phyloP scores from a whole-genome alignment of 1,284 basidiomycete species.

The Malassezia obtusa region DNA sequence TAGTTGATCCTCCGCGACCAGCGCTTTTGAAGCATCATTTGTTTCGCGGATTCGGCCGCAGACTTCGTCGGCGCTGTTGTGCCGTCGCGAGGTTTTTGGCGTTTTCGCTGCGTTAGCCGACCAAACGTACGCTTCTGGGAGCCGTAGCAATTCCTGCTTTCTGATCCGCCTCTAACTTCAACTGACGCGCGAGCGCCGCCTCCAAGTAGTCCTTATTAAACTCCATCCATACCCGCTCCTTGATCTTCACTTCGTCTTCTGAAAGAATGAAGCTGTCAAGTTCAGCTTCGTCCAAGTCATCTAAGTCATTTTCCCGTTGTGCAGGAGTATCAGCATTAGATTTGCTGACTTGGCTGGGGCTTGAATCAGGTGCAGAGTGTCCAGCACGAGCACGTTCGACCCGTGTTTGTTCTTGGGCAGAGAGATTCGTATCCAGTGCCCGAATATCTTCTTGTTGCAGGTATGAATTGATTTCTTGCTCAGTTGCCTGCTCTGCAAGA shows the following conservation, averaged over 20 bases:
- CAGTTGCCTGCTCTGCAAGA: conserved; percentile 35
- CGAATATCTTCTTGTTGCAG: conserved; percentile 29
- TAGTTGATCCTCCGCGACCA: conserved; percentile 46
- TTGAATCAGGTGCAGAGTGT: conserved; percentile 1
- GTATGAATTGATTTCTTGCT: conserved; percentile 34
- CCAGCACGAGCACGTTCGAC: conserved; percentile 28
- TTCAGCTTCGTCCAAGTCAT: conserved; percentile 74
- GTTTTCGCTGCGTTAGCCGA: conserved; percentile 24
- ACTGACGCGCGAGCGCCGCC: conserved; percentile 50
- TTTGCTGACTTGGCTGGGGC: no score
- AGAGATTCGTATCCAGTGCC: conserved; percentile 30
- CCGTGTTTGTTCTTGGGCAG: conserved; percentile 26
- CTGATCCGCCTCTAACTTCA: conserved; percentile 43
- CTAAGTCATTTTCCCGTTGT: conserved; percentile 7
- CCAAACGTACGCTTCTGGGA: conserved; percentile 20
- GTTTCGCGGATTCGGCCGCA: conserved; percentile 42
- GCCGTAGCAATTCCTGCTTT: conserved; percentile 37
- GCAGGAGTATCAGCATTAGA: background rate
- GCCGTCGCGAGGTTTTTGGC: conserved; percentile 33
- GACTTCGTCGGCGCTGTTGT: conserved; percentile 35
- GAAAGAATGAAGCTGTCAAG: conserved; percentile 70
- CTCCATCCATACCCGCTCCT: conserved; percentile 93
- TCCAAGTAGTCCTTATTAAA: conserved; percentile 88
- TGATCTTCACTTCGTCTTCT: conserved; percentile 75
- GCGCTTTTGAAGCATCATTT: conserved; percentile 43